Conservation (phyloP, 495 filamentous ascomycete genomes). For the Aspergillus coremiiformis region DNA sequence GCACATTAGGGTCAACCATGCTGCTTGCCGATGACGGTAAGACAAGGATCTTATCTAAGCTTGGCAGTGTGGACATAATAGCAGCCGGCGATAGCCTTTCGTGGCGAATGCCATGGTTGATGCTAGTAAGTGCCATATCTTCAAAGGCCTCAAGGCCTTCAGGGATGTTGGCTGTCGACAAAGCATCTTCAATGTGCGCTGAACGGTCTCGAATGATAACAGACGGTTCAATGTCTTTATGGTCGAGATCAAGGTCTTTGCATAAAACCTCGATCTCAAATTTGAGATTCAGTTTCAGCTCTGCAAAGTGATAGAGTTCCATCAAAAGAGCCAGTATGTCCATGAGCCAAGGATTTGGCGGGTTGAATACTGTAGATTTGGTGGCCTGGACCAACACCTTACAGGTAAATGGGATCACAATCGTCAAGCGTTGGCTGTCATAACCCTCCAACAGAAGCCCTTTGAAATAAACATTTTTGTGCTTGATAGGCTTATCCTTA, state of each 20-base stretch:
- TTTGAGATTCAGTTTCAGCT: constrained; percentile 88
- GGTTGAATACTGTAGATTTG: constrained; percentile 82
- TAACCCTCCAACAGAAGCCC: constrained; percentile 88
- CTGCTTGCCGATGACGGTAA: constrained; percentile 70
- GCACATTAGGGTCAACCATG: constrained; percentile 57
- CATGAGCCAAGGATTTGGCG: constrained; percentile 96
- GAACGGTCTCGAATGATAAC: constrained; percentile 69
- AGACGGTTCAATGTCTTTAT: constrained; percentile 79
- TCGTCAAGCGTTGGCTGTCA: constrained; percentile 77
- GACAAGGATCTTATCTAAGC: constrained; percentile 63
- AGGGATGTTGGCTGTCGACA: constrained; percentile 46
- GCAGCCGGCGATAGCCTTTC: constrained; percentile 65
- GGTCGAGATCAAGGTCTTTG: constrained; percentile 79
- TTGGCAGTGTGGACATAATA: constrained; percentile 68
- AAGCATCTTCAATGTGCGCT: constrained; percentile 50
- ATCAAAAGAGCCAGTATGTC: constrained; percentile 82
- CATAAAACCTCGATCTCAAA: constrained; percentile 98
- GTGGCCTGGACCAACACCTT: constrained; percentile 80
- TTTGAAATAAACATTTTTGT: constrained; percentile 94
- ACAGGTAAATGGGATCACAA: constrained; percentile 95
- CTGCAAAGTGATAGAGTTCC: constrained; percentile 86
- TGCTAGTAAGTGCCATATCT: constrained; percentile 63
- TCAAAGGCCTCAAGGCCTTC: constrained; percentile 73
- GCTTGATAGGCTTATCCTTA: constrained; percentile 90
- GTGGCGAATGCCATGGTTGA: constrained; percentile 59